phyloP scores from a whole-genome alignment of 78 protist genomes.

The Protostelium mycophagum region DNA sequence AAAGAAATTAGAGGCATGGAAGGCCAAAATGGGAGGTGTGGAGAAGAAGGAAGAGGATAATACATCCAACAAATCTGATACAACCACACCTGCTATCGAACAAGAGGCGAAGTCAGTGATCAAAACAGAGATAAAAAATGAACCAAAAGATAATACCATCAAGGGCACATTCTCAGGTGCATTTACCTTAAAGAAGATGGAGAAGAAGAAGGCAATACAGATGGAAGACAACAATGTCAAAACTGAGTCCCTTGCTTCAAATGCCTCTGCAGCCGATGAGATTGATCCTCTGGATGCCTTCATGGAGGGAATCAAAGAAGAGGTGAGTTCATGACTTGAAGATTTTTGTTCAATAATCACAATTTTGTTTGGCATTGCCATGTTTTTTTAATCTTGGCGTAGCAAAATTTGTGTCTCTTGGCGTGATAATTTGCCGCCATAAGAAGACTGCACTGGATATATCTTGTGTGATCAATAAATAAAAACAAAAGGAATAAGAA shows the following conservation, averaged over 20 bases:
- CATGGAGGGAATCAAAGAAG: constrained; percentile 46
- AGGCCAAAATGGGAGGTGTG: constrained; percentile 34
- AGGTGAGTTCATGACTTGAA: constrained; percentile 8
- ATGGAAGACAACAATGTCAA: neutral
- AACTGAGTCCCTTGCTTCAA: neutral
- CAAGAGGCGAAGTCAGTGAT: neutral
- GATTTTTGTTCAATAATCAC: neutral
- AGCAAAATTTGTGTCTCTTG: neutral
- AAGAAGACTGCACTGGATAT: neutral
- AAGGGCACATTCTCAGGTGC: neutral
- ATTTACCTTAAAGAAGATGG: neutral
- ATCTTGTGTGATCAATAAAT: neutral
- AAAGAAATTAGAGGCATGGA: constrained; percentile 50
- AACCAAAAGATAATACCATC: neutral
- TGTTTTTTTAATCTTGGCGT: too few species aligned
- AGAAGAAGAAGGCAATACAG: neutral
- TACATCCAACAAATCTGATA: neutral
- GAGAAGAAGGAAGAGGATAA: constrained; percentile 8
- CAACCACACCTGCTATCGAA: neutral
- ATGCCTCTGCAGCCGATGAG: constrained; percentile 57
- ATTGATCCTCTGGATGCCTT: constrained; percentile 78
- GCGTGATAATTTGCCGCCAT: neutral
- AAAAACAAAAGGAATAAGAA: constrained; percentile 20
- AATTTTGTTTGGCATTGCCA: too few species aligned
- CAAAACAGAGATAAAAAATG: neutral